Conservation (phyloP, 257 asterid genomes). For the Thymus mandschuricus region DNA sequence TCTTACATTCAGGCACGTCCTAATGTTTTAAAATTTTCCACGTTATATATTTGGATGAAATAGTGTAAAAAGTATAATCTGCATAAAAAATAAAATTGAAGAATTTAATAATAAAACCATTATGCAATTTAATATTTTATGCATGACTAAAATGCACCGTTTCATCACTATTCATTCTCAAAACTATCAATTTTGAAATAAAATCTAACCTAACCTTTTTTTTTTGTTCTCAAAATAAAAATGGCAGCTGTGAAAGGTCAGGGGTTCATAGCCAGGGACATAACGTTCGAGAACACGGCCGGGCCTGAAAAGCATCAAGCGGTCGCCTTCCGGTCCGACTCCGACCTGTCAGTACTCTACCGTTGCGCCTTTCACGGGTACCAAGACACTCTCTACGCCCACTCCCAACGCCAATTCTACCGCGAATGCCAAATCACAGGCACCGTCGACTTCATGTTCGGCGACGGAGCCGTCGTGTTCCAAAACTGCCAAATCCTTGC, state of each 20-base stretch:
- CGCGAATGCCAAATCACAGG: conserved; percentile 57
- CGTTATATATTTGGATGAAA: no score
- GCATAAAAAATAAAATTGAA: no score
- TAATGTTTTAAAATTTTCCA: no score
- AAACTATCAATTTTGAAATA: no score
- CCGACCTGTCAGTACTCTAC: conserved; percentile 58
- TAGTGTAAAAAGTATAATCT: no score
- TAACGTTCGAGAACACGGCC: conserved; percentile 74
- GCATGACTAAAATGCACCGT: no score
- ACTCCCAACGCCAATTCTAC: conserved; percentile 66
- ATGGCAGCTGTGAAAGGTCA: conserved; percentile 60
- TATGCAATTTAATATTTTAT: no score
- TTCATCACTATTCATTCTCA: no score
- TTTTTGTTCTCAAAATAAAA: neutral
- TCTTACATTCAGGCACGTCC: no score
- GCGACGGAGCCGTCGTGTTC: conserved; percentile 60
- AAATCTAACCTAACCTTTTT: no score
- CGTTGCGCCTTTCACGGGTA: conserved; percentile 59
- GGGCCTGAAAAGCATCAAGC: conserved; percentile 74
- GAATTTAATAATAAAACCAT: no score
- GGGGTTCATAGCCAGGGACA: conserved; percentile 68
- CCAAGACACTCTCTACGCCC: conserved; percentile 73
- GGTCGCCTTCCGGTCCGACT: conserved; percentile 62
- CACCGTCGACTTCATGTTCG: conserved; percentile 76
- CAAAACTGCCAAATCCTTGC: conserved; percentile 62